These are phyloP conservation scores for Populus hybrid DNA, from an alignment of 441 rosid genomes.

Conservation along the genomic window DNA sequence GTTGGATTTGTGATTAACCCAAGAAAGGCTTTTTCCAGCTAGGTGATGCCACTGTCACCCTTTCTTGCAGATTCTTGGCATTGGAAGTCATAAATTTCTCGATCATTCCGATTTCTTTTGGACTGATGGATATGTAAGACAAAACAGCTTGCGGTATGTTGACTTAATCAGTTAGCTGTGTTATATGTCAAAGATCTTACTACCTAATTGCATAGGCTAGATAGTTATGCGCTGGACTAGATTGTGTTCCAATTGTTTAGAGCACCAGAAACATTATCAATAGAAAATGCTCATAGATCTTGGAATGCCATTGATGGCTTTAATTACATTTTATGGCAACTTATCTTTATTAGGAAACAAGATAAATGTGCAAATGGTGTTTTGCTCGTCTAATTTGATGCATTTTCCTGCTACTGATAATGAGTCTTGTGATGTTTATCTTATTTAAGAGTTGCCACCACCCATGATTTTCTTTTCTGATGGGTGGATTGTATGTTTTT, in stretches of 20 bases:
- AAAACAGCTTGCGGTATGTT: conserved; percentile 28
- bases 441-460: neutral
- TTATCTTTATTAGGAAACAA: neutral
- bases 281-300: conserved; percentile 3
- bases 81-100: conserved; percentile 24
- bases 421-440: neutral
- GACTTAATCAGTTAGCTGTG: conserved; percentile 22
- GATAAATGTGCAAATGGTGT: neutral
- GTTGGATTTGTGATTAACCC: conserved; percentile 35
- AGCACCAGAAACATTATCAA: neutral
- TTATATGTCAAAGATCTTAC: conserved; percentile 10
- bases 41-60: conserved; percentile 21
- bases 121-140: conserved; percentile 19
- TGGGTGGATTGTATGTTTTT: neutral
- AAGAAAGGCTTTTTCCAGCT: conserved; percentile 29
- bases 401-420: neutral
- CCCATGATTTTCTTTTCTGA: neutral
- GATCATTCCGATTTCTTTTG: conserved; percentile 23
- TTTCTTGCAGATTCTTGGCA: conserved; percentile 36
- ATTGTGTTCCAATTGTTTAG: conserved; percentile 10
- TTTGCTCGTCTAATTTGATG: neutral
- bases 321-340: conserved; percentile 3
- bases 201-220: conserved; percentile 15
- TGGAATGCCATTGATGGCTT: conserved; percentile 10
- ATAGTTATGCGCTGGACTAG: conserved; percentile 12